These are phyloP conservation scores for Wickerhamiella slavikovae DNA, from an alignment of 805 yeast genomes.

Conservation along the genomic window DNA sequence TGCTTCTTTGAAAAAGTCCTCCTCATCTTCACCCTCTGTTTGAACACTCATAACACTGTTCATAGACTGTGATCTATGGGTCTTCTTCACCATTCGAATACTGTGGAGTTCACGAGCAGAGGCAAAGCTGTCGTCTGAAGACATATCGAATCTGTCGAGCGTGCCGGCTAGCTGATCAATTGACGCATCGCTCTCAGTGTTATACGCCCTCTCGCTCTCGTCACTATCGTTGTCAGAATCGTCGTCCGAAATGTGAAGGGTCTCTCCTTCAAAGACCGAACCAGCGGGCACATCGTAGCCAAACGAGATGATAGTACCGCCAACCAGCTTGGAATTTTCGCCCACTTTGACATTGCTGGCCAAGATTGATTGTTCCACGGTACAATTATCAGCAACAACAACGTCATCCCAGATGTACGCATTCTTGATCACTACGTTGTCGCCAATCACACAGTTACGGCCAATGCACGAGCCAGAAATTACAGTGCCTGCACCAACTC, in stretches of 20 bases:
- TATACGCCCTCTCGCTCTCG: constrained; percentile 5
- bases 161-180: constrained; percentile 6
- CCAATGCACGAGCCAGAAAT: constrained; percentile 66
- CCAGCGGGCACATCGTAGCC: constrained; percentile 37
- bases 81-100: constrained; percentile 4
- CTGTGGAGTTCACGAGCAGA: constrained; percentile 6
- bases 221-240: constrained; percentile 7
- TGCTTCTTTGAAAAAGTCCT: constrained; percentile 78
- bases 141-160: constrained; percentile 15
- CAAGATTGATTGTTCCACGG: constrained; percentile 42
- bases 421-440: constrained; percentile 45
- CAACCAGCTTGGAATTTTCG: constrained; percentile 27
- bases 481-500: constrained; percentile 52
- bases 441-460: constrained; percentile 66
- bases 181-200: too few species aligned
- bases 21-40: constrained; percentile 37
- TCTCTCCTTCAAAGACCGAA: constrained; percentile 7
- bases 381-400: constrained; percentile 41
- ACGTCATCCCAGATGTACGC: constrained; percentile 82
- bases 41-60: constrained; percentile 23
- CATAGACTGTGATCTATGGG: constrained; percentile 9
- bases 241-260: constrained; percentile 19
- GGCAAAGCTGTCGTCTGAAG: constrained; percentile 17
- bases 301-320: constrained; percentile 68
- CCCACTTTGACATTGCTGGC: constrained; percentile 45